Evolutionary conservation across 345 rosid genomes (phyloP).

Genomic region (Sonneratia caseolaris): DNA sequence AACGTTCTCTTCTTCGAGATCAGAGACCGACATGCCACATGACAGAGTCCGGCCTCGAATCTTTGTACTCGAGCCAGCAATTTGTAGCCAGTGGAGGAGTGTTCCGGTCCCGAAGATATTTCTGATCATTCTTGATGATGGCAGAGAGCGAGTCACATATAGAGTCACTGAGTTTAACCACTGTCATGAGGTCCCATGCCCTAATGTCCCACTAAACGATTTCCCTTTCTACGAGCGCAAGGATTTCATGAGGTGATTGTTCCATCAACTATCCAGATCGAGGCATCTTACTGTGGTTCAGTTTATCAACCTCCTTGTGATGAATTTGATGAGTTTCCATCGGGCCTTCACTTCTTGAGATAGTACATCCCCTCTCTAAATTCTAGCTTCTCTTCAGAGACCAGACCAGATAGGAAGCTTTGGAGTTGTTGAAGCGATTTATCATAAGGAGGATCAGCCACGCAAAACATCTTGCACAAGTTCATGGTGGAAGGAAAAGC

Average conservation of each 20-base stretch:
- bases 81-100: too few relatives aligned
- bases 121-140: too few relatives aligned
- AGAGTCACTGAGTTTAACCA: too few relatives aligned
- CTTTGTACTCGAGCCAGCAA: too few relatives aligned
- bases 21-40: too few relatives aligned
- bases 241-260: not conserved
- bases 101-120: too few relatives aligned
- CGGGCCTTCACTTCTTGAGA: slow-evolving; percentile 54
- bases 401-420: slow-evolving; percentile 77
- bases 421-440: slow-evolving; percentile 90
- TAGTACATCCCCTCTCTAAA: slow-evolving; percentile 67
- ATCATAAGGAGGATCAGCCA: slow-evolving; percentile 83
- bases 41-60: too few relatives aligned
- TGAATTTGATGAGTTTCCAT: not conserved
- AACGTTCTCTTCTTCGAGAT: too few relatives aligned
- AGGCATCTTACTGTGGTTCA: not conserved
- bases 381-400: slow-evolving; percentile 82
- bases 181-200: too few relatives aligned
- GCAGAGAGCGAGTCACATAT: too few relatives aligned
- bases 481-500: not conserved
- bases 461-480: slow-evolving; percentile 75
- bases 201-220: not conserved
- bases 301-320: not conserved
- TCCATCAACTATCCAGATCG: not conserved
- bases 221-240: not conserved